Evolutionary conservation across 2,329 filamentous ascomycete genomes (phyloP).

Genomic region (Aspergillus sojae): DNA sequence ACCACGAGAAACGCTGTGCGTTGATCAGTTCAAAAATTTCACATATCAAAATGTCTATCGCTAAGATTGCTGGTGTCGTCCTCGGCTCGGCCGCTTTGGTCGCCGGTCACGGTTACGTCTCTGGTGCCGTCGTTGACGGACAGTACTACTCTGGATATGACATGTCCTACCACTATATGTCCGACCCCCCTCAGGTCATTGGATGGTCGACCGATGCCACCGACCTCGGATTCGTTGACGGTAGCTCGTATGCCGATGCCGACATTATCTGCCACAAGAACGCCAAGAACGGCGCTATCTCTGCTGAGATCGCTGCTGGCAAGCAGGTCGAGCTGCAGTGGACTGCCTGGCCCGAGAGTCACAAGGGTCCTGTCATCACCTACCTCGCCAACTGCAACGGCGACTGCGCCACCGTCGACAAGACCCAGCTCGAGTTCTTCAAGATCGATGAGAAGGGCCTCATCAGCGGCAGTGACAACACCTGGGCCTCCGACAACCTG

Average conservation of each 20-base stretch:
- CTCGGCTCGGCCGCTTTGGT: constrained; percentile 41
- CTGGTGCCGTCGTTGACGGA: constrained; percentile 38
- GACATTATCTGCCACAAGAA: constrained; percentile 66
- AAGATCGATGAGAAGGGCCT: constrained; percentile 65
- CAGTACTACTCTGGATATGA: constrained; percentile 46
- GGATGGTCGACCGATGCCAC: constrained; percentile 59
- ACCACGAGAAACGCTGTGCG: constrained; percentile 33
- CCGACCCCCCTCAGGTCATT: constrained; percentile 46
- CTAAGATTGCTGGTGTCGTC: constrained; percentile 36
- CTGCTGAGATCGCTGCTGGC: constrained; percentile 64
- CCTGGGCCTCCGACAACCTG: constrained; percentile 60
- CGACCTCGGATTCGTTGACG: constrained; percentile 58
- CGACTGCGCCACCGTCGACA: constrained; percentile 58
- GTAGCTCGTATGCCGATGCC: constrained; percentile 47
- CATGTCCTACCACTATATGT: constrained; percentile 36
- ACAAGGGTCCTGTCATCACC: constrained; percentile 66
- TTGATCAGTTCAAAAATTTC: constrained; percentile 20
- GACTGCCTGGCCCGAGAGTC: constrained; percentile 66
- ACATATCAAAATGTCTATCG: constrained; percentile 34
- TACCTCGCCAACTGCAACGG: constrained; percentile 65
- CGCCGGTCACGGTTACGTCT: constrained; percentile 44
- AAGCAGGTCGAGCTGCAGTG: constrained; percentile 62
- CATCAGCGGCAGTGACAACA: constrained; percentile 47
- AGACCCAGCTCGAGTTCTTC: constrained; percentile 60
- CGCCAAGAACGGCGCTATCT: constrained; percentile 54